phyloP scores from a whole-genome alignment of 2,329 filamentous ascomycete genomes.

The Stachybotrys elegans region DNA sequence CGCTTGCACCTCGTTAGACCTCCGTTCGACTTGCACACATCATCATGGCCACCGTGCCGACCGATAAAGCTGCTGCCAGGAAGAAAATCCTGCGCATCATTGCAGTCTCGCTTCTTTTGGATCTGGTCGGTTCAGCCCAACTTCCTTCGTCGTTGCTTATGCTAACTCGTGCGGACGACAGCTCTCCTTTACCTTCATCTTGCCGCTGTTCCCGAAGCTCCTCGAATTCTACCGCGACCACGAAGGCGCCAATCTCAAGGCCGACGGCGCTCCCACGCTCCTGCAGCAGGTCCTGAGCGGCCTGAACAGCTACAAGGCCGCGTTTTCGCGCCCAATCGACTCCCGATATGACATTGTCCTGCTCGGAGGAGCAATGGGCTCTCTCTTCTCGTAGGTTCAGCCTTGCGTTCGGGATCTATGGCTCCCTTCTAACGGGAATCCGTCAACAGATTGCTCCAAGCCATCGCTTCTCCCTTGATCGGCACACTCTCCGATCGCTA shows the following conservation, averaged over 20 bases:
- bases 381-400: slow-evolving; percentile 68
- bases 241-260: slow-evolving; percentile 53
- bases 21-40: too few relatives aligned
- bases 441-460: slow-evolving; percentile 71
- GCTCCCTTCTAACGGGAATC: neutral
- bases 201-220: slow-evolving; percentile 90
- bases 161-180: slow-evolving; percentile 27
- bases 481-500: slow-evolving; percentile 82
- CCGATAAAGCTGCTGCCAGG: slow-evolving; percentile 54
- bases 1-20: neutral
- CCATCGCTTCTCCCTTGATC: slow-evolving; percentile 86
- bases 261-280: slow-evolving; percentile 53
- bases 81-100: slow-evolving; percentile 83
- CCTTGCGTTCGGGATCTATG: too few relatives aligned
- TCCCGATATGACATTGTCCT: slow-evolving; percentile 96
- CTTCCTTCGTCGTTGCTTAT: neutral
- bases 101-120: slow-evolving; percentile 82
- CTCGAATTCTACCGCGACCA: slow-evolving; percentile 92
- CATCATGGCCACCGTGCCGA: slow-evolving; percentile 41
- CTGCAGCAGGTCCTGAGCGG: slow-evolving; percentile 75
- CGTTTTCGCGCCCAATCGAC: slow-evolving; percentile 88
- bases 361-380: slow-evolving; percentile 87
- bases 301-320: slow-evolving; percentile 90
- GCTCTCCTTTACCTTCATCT: slow-evolving; percentile 98
- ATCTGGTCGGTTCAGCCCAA: slow-evolving; percentile 69